phyloP scores from a whole-genome alignment of 2,329 filamentous ascomycete species.

The Aureobasidium musti region DNA sequence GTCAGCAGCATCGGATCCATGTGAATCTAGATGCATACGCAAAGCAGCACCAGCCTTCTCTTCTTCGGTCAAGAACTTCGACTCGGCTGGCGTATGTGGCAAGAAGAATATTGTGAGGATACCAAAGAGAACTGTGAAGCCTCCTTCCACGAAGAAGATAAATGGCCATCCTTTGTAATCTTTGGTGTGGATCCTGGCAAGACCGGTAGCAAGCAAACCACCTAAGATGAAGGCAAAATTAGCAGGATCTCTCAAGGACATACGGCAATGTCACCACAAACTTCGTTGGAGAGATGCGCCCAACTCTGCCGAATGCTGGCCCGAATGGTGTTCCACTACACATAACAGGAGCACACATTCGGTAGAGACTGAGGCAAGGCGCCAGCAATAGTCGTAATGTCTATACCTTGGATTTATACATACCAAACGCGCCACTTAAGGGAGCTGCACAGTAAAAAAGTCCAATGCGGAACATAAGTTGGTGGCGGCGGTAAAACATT shows the following conservation, averaged over 20 bases:
- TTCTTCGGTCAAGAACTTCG: conserved; percentile 40
- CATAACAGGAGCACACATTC: no score
- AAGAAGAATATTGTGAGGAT: conserved; percentile 57
- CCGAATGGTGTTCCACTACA: no score
- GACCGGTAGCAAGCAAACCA: conserved; percentile 47
- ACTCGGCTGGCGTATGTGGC: conserved; percentile 55
- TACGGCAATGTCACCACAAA: no score
- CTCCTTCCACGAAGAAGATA: conserved; percentile 54
- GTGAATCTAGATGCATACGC: conserved; percentile 38
- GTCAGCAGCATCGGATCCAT: conserved; percentile 31
- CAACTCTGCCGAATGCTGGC: no score
- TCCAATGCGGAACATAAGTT: conserved; percentile 47
- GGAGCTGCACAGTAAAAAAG: conserved; percentile 43
- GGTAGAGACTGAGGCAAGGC: no score
- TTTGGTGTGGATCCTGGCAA: conserved; percentile 44
- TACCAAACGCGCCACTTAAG: conserved; percentile 38
- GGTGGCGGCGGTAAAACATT: conserved; percentile 48
- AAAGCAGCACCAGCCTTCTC: conserved; percentile 35
- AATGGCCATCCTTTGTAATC: conserved; percentile 47
- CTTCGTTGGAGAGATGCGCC: no score
- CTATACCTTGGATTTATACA: no score
- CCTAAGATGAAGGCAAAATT: conserved; percentile 36
- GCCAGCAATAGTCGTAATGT: no score
- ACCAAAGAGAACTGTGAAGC: conserved; percentile 59
- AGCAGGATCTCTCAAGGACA: no score